These are phyloP conservation scores for Coniferiporia sulphurascens DNA, from an alignment of 1,284 basidiomycete genomes.

Conservation along the genomic window DNA sequence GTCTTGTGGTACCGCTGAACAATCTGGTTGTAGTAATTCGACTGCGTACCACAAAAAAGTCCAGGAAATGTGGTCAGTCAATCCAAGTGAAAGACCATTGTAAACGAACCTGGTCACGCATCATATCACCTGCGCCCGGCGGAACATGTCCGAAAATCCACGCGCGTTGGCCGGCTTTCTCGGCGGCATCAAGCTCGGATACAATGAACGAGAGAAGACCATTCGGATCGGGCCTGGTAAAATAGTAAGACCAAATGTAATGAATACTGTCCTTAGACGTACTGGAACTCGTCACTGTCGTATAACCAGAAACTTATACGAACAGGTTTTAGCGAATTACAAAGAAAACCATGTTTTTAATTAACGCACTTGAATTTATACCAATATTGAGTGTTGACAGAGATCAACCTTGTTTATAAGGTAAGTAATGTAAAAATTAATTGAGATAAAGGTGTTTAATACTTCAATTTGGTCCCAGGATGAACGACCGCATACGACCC, in stretches of 20 bases:
- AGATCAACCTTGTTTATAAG: conserved; percentile 39
- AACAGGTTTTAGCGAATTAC: not conserved
- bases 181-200: conserved; percentile 48
- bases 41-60: conserved; percentile 28
- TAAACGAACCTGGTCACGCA: conserved; percentile 37
- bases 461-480: conserved; percentile 42
- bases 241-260: not conserved
- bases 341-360: not conserved
- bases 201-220: conserved; percentile 39
- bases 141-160: conserved; percentile 53
- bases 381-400: conserved; percentile 55
- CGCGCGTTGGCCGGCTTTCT: conserved; percentile 46
- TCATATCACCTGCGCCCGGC: conserved; percentile 42
- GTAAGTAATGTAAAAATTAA: not conserved
- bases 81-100: conserved; percentile 18
- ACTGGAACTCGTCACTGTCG: conserved; percentile 42
- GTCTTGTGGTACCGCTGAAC: conserved; percentile 52
- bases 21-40: conserved; percentile 54
- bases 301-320: conserved; percentile 45
- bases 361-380: conserved; percentile 43
- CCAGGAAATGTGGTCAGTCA: conserved; percentile 17
- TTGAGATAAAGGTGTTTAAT: not conserved
- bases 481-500: conserved; percentile 45
- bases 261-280: conserved; percentile 17
- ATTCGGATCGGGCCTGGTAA: conserved; percentile 36